These are phyloP conservation scores for Boletus fagicola DNA, from an alignment of 768 basidiomycete genomes.

Conservation along the genomic window DNA sequence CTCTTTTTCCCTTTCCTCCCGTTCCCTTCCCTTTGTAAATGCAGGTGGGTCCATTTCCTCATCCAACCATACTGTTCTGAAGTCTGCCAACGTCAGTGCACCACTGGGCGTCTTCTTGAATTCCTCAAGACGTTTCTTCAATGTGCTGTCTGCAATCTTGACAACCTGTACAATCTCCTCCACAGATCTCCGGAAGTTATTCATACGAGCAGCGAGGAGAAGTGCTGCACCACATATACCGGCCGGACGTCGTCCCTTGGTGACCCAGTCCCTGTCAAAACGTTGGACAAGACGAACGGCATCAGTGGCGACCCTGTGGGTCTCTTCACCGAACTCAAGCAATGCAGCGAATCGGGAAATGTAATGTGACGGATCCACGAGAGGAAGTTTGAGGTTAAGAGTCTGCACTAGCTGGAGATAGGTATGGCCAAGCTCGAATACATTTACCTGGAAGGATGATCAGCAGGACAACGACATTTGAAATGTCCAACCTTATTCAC, in stretches of 20 bases:
- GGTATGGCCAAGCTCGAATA: conserved; percentile 94
- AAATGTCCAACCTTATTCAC: conserved; percentile 37
- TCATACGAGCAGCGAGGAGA: conserved; percentile 95
- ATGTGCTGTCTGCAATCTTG: conserved; percentile 95
- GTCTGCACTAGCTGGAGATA: conserved; percentile 93
- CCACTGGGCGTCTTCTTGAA: conserved; percentile 91
- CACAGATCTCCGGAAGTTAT: conserved; percentile 89
- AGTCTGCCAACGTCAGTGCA: conserved; percentile 82
- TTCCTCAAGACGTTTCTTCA: conserved; percentile 91
- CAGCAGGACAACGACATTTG: neutral
- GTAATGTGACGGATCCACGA: conserved; percentile 95
- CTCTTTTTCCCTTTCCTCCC: conserved; percentile 56
- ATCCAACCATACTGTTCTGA: conserved; percentile 86
- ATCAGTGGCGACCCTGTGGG: conserved; percentile 86
- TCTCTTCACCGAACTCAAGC: conserved; percentile 95
- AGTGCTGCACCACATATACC: conserved; percentile 97
- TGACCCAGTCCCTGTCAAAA: conserved; percentile 98
- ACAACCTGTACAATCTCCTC: conserved; percentile 99
- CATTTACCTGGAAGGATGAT: conserved; percentile 69
- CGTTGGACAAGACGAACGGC: conserved; percentile 91
- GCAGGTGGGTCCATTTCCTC: conserved; percentile 92
- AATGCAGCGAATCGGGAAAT: conserved; percentile 93
- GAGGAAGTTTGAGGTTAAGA: conserved; percentile 78
- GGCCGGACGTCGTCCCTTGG: conserved; percentile 89
- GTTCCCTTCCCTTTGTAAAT: conserved; percentile 73